These are phyloP conservation scores for Aulographum hederae DNA, from an alignment of 2,329 filamentous ascomycete species.

Conservation along the genomic window DNA sequence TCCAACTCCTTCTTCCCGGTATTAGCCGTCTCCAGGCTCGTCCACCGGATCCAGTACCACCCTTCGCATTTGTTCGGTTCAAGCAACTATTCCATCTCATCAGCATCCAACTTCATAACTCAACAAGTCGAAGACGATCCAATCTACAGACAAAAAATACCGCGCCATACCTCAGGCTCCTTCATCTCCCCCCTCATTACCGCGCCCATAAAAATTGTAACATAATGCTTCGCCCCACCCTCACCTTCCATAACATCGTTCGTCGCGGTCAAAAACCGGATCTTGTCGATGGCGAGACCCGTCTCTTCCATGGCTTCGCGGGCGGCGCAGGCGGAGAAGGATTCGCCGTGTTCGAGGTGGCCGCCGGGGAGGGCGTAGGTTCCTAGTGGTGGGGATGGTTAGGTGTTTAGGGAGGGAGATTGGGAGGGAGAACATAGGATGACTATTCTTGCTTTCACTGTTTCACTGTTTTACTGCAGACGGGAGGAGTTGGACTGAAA, in stretches of 20 bases:
- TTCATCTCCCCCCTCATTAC: conserved; percentile 25
- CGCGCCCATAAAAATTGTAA: conserved; percentile 51
- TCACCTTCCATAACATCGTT: conserved; percentile 35
- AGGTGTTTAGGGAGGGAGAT: neutral
- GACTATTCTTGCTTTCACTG: too few relatives aligned
- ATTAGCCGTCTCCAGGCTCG: neutral
- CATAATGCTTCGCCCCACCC: conserved; percentile 47
- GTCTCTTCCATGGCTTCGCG: conserved; percentile 58
- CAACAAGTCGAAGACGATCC: neutral
- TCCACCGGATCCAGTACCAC: conserved; percentile 36
- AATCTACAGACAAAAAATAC: neutral
- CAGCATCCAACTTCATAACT: neutral
- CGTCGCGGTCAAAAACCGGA: neutral
- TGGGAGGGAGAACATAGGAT: neutral
- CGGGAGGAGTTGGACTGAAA: too few relatives aligned
- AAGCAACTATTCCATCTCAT: conserved; percentile 10
- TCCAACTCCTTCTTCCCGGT: neutral
- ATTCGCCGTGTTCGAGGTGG: conserved; percentile 54
- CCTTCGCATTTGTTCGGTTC: conserved; percentile 36
- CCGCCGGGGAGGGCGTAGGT: conserved; percentile 55
- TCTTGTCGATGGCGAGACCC: conserved; percentile 23
- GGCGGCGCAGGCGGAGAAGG: conserved; percentile 40
- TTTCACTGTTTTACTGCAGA: neutral
- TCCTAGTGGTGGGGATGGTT: conserved; percentile 18
- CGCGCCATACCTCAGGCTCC: conserved; percentile 31